These are phyloP conservation scores for Schwanniomyces pseudopolymorphus DNA, from an alignment of 805 yeast genomes.

Conservation along the genomic window DNA sequence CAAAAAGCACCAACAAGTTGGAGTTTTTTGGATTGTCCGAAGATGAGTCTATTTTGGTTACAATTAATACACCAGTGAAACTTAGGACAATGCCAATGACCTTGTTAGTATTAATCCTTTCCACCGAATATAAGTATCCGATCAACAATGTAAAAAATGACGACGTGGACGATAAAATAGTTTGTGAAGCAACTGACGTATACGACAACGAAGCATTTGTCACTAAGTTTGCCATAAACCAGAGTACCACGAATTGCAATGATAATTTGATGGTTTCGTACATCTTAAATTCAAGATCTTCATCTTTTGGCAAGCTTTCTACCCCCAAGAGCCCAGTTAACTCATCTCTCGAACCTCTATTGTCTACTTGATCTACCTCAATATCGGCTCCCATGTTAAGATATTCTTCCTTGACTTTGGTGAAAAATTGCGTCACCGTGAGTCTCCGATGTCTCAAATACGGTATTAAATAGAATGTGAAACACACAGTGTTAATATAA, in stretches of 20 bases:
- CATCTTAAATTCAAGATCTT: slow-evolving; percentile 31
- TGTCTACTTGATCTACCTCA: not conserved
- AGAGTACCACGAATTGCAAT: slow-evolving; percentile 77
- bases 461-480: slow-evolving; percentile 74
- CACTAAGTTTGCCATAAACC: slow-evolving; percentile 89
- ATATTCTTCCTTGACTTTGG: slow-evolving; percentile 23
- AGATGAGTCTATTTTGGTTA: slow-evolving; percentile 65
- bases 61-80: slow-evolving; percentile 75
- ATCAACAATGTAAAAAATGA: slow-evolving; percentile 88
- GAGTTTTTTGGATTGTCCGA: slow-evolving; percentile 25
- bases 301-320: not conserved
- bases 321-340: not conserved
- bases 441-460: slow-evolving; percentile 35
- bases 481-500: slow-evolving; percentile 85
- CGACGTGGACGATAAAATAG: slow-evolving; percentile 87
- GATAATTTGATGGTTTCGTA: slow-evolving; percentile 73
- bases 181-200: slow-evolving; percentile 92
- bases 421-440: slow-evolving; percentile 20
- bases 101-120: slow-evolving; percentile 63
- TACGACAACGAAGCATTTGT: slow-evolving; percentile 85
- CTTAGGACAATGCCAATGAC: slow-evolving; percentile 69
- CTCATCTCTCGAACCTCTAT: not conserved
- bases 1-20: slow-evolving; percentile 43
- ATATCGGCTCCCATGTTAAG: slow-evolving; percentile 3
- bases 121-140: slow-evolving; percentile 73